Evolutionary conservation across 1,284 basidiomycete species (phyloP).

Genomic region (Ganoderma lingzhi): DNA sequence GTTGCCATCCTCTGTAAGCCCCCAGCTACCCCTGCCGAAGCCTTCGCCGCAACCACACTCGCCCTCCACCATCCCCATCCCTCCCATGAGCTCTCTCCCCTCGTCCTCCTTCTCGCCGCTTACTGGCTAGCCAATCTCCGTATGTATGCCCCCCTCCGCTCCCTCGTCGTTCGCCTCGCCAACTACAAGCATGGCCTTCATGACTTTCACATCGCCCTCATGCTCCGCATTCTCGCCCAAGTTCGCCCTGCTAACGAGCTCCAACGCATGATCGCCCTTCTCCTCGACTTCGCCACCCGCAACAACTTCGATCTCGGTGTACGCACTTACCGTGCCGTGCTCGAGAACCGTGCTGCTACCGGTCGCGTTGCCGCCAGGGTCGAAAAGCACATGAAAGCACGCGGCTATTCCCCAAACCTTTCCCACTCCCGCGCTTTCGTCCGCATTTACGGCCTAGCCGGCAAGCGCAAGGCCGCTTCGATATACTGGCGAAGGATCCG

Average conservation of each 20-base stretch:
- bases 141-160: slow-evolving; percentile 52
- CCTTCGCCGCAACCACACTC: slow-evolving; percentile 48
- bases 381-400: slow-evolving; percentile 17
- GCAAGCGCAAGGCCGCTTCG: slow-evolving; percentile 11
- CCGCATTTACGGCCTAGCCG: slow-evolving; percentile 15
- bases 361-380: slow-evolving; percentile 10
- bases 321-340: slow-evolving; percentile 18
- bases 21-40: slow-evolving; percentile 52
- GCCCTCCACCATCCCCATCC: slow-evolving; percentile 47
- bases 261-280: slow-evolving; percentile 8
- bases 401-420: slow-evolving; percentile 20
- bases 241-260: slow-evolving; percentile 12
- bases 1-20: slow-evolving; percentile 59
- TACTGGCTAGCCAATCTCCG: slow-evolving; percentile 58
- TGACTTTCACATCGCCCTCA: slow-evolving; percentile 58
- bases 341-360: slow-evolving; percentile 14
- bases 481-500: slow-evolving; percentile 26
- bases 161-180: slow-evolving; percentile 55
- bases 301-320: slow-evolving; percentile 11
- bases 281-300: slow-evolving; percentile 42
- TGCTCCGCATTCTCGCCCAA: slow-evolving; percentile 56
- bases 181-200: slow-evolving; percentile 43
- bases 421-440: slow-evolving; percentile 23
- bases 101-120: slow-evolving; percentile 55
- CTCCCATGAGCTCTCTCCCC: slow-evolving; percentile 46